These are phyloP conservation scores for Brassica incana DNA, from an alignment of 345 rosid genomes.

Conservation along the genomic window DNA sequence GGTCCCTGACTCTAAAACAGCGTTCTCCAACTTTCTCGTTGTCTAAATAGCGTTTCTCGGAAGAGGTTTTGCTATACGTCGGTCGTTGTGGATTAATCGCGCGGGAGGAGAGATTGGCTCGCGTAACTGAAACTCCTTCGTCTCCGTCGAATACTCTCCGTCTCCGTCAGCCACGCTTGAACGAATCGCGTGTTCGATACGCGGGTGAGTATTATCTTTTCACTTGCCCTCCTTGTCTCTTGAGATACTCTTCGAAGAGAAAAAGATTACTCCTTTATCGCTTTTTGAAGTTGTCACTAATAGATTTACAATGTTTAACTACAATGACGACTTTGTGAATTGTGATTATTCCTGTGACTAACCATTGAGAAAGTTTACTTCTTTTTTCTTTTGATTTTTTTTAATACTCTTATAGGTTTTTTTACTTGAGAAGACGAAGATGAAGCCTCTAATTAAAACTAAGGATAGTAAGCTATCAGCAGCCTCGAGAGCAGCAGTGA, in stretches of 20 bases:
- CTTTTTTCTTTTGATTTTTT: not conserved
- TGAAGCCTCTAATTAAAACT: slow-evolving; percentile 26
- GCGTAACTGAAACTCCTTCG: not conserved
- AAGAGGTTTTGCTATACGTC: slow-evolving; percentile 9
- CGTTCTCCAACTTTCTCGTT: not conserved
- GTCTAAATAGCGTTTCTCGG: slow-evolving; percentile 11
- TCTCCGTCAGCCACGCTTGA: not conserved
- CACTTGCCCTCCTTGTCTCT: not conserved
- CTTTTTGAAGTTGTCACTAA: not conserved
- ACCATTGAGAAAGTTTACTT: not conserved
- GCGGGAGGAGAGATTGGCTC: slow-evolving; percentile 7
- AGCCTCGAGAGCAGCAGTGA: slow-evolving; percentile 47
- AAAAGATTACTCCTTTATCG: not conserved
- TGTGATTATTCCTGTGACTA: not conserved
- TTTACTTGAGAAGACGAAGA: slow-evolving; percentile 10
- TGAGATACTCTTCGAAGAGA: not conserved
- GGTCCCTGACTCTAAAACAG: slow-evolving; percentile 3
- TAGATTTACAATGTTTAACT: not conserved
- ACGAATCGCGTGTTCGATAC: slow-evolving; percentile 7
- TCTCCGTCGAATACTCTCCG: not conserved
- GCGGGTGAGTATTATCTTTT: slow-evolving; percentile 3
- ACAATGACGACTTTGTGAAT: not conserved
- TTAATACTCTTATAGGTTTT: slow-evolving; percentile 1
- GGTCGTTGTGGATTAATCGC: slow-evolving; percentile 6
- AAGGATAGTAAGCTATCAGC: slow-evolving; percentile 36